These are phyloP conservation scores for Lathyrus aphaca DNA, from an alignment of 306 rosid genomes.

Conservation along the genomic window DNA sequence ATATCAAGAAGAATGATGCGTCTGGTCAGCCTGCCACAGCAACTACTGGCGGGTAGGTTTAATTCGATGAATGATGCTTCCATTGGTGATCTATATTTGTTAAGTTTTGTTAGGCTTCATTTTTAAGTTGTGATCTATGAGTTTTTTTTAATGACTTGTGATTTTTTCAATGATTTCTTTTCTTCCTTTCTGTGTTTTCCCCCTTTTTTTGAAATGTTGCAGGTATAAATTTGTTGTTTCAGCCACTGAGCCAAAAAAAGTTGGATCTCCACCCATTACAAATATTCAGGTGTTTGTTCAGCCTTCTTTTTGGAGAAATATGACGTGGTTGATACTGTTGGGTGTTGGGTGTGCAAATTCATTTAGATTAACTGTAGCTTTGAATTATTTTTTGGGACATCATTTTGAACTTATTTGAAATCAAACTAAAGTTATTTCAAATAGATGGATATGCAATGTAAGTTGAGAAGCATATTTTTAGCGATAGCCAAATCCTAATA, in stretches of 20 bases:
- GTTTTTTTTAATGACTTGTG: not conserved
- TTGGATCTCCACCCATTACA: conserved; percentile 79
- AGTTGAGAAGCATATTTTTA: not conserved
- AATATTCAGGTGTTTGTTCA: conserved; percentile 75
- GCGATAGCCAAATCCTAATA: not conserved
- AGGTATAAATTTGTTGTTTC: conserved; percentile 96
- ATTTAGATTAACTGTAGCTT: not conserved
- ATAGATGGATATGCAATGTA: not conserved
- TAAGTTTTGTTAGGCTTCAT: too few species aligned
- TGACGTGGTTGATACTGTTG: not conserved
- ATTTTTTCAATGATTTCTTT: conserved; percentile 27
- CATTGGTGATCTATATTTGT: not conserved
- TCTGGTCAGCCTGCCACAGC: conserved; percentile 99
- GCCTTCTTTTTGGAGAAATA: not conserved
- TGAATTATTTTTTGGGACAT: not conserved
- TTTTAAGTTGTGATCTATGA: not conserved
- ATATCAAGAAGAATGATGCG: conserved; percentile 86
- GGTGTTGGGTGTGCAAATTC: not conserved
- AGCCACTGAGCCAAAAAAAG: conserved; percentile 85
- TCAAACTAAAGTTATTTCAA: not conserved
- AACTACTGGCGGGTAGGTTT: conserved; percentile 94
- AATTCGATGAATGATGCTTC: conserved; percentile 28
- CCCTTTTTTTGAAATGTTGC: conserved; percentile 44
- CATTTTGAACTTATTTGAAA: not conserved
- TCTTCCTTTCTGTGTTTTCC: conserved; percentile 6